Percentiles rank a stretch among this genome's conserved stretches.
These are phyloP conservation scores for Aegilops umbellulata DNA, from an alignment of 176 grass and related monocot genomes.

Conservation along the genomic window DNA sequence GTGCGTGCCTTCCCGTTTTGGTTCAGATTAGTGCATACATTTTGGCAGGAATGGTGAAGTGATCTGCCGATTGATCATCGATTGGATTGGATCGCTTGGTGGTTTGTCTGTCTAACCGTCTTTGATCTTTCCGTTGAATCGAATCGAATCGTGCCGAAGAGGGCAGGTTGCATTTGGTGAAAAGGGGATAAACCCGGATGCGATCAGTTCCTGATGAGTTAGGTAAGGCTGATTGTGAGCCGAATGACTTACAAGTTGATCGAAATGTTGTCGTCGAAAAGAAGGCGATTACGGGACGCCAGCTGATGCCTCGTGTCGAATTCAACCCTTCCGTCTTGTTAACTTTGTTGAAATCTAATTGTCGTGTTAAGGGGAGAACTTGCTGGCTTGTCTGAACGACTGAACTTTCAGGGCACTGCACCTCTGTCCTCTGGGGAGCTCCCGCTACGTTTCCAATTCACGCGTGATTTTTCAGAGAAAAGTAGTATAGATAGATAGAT, in stretches of 20 bases:
- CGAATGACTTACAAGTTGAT: not conserved
- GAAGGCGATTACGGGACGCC: not conserved
- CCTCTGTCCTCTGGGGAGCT: too few relatives aligned
- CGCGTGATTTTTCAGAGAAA: too few relatives aligned
- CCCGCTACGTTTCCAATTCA: too few relatives aligned
- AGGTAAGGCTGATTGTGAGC: not conserved
- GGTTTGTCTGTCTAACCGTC: not conserved
- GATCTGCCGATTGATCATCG: not conserved
- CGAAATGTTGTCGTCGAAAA: not conserved
- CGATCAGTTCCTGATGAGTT: not conserved
- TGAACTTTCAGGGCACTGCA: too few relatives aligned
- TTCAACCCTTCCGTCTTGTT: too few relatives aligned
- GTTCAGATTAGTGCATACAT: not conserved
- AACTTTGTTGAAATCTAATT: too few relatives aligned
- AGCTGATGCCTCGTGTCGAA: not conserved
- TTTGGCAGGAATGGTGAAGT: not conserved
- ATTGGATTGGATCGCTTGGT: not conserved
- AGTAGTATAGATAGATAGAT: too few relatives aligned
- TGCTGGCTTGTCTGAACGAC: too few relatives aligned
- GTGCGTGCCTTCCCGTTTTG: not conserved
- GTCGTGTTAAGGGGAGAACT: too few relatives aligned
- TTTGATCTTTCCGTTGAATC: not conserved
- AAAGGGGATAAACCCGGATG: not conserved
- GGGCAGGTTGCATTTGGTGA: not conserved
- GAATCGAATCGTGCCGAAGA: too few relatives aligned